Conservation (phyloP, 306 rosid genomes). For the Quercus rubra region DNA sequence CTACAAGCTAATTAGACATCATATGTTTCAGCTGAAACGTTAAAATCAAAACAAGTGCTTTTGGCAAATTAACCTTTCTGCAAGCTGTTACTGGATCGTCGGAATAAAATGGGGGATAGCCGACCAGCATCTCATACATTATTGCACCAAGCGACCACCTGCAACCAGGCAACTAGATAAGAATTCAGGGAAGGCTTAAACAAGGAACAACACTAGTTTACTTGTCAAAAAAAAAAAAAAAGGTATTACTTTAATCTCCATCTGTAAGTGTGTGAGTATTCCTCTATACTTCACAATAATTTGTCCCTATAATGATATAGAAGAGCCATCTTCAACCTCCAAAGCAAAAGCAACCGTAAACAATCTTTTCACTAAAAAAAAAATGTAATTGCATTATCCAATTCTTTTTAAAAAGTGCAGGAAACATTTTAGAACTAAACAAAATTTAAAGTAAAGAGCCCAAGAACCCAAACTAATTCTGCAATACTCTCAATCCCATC, state of each 20-base stretch:
- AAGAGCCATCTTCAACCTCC: background rate
- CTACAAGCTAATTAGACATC: background rate
- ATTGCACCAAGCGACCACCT: conserved; percentile 99
- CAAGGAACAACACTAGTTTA: background rate
- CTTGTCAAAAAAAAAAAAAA: conserved; percentile 1
- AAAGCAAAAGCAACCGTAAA: background rate
- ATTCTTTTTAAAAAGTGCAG: background rate
- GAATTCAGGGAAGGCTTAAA: conserved; percentile 12
- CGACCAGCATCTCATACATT: conserved; percentile 94
- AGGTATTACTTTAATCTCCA: background rate
- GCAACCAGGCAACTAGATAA: conserved; percentile 30
- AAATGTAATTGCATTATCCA: background rate
- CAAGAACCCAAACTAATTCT: background rate
- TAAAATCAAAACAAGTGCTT: background rate
- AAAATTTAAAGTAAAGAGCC: background rate
- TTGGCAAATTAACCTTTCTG: conserved; percentile 61
- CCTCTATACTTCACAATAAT: no score
- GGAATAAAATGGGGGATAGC: conserved; percentile 92
- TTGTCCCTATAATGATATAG: background rate
- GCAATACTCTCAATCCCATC: background rate
- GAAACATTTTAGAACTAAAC: background rate
- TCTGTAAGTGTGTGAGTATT: background rate
- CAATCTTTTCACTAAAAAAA: background rate
- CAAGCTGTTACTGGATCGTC: conserved; percentile 94
- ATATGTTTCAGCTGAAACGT: background rate